Evolutionary conservation across 2,329 filamentous ascomycete genomes (phyloP), one percentile per base, ranked within the genome.

Genomic region (Thelonectria rubi): DNA sequence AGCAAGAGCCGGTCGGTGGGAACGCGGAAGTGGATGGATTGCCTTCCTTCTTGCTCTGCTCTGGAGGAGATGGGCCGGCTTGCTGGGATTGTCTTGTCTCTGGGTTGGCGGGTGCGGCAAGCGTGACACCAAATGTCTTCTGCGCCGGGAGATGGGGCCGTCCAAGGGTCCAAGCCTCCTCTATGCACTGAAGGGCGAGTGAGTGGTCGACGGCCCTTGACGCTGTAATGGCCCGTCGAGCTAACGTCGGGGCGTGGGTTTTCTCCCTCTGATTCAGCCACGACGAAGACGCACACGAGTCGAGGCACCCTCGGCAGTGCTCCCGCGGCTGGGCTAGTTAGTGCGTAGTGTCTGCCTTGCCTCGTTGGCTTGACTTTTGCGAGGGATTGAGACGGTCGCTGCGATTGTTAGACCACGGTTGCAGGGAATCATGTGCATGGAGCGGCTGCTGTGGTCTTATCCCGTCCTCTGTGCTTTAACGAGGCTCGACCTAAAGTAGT

Each of bases 201-300:
- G 54, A 30, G 24, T 40, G 54, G 54, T 56, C 21, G 58, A 61
- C 61, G 60, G 47, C 18, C 10, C 39, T 61, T 32, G 62, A 64
- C 55, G 42, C 43, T 50, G 59, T 55, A 40, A 52, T 49, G 52
- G 54, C 46, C 61, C 55, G 48, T 59, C 49, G 67, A 68, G 63
- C 63, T 66, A 65, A 55, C 63, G 55, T 55, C 54, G 58, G 65
- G 58, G 59, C 56, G 60, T 64, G 59, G 52, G 57, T 61, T 58
- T 32, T 66, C 53, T 59, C 57, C 51, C 56, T 69, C 59, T 68
- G 58, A 69, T 69, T 69, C 62, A 71, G 69, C 69, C 69, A 69
- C 66, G 63, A 58, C 62, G 51, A 66, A 37, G 50, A 58, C 54
- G 63, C 59, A 57, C 64, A 64, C 59, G 62, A 71, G 58, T 65